A percentile compares a stretch with the other conserved stretches of the same genome.
These are phyloP conservation scores for Parietichytrium sp. DNA, from an alignment of 108 stramenopile genomes.

Conservation along the genomic window DNA sequence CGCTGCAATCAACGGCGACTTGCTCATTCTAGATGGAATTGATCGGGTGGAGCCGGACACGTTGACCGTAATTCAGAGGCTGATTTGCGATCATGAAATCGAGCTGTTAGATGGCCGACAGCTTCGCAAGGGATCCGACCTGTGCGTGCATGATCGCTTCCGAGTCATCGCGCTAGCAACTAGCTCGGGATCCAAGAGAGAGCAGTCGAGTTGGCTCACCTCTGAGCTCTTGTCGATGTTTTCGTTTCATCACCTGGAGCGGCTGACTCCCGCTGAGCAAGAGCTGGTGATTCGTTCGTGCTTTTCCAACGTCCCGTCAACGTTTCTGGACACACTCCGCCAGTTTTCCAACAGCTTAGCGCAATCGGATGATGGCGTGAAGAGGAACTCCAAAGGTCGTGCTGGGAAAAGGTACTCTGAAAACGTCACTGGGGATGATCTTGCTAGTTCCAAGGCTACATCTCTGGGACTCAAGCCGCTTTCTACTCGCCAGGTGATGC, in stretches of 20 bases:
- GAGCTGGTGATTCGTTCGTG: not conserved
- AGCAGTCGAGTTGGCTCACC: conserved; percentile 67
- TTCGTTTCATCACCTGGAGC: not conserved
- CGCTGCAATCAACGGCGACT: conserved; percentile 35
- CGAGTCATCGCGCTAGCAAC: conserved; percentile 69
- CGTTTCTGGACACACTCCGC: not conserved
- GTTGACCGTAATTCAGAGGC: conserved; percentile 78
- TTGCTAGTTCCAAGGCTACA: not conserved
- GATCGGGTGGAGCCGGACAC: conserved; percentile 78
- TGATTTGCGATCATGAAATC: conserved; percentile 78
- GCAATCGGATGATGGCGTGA: not conserved
- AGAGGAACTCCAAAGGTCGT: not conserved
- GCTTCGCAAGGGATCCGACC: conserved; percentile 48
- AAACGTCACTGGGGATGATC: conserved; percentile 5
- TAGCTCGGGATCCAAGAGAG: conserved; percentile 50
- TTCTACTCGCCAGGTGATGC: conserved; percentile 30
- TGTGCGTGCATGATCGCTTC: conserved; percentile 71
- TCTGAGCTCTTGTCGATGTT: conserved; percentile 62
- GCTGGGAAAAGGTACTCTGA: conserved; percentile 32
- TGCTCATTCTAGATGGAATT: conserved; percentile 74
- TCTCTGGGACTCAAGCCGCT: not conserved
- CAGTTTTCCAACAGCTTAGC: not conserved
- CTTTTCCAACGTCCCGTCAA: not conserved
- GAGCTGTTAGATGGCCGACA: conserved; percentile 73
- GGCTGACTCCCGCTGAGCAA: conserved; percentile 1